Conservation (phyloP, 805 yeast genomes). For the Suhomyces canberraensis region DNA sequence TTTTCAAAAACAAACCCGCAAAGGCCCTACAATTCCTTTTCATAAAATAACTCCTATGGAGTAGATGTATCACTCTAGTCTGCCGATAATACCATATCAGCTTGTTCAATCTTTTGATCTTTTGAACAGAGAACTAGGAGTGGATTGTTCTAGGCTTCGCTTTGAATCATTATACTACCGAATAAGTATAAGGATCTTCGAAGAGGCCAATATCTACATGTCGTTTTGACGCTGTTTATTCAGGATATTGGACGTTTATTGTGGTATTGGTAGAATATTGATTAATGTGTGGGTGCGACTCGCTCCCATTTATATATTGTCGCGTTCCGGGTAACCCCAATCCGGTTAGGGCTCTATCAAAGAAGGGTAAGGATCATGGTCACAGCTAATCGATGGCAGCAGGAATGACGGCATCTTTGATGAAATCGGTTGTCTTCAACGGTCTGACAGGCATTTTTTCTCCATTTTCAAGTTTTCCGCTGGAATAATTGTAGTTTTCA, state of each 20-base stretch:
- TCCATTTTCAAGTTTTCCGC: constrained; percentile 25
- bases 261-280: neutral
- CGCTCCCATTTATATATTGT: too few species aligned
- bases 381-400: constrained; percentile 1
- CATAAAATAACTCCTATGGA: too few species aligned
- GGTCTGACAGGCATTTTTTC: constrained; percentile 54
- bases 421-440: constrained; percentile 60
- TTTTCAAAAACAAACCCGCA: too few species aligned
- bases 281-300: too few species aligned
- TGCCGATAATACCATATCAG: constrained; percentile 21
- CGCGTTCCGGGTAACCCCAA: constrained; percentile 6
- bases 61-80: constrained; percentile 37
- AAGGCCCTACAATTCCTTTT: too few species aligned
- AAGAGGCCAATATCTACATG: constrained; percentile 23
- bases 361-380: too few species aligned
- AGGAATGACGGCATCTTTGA: constrained; percentile 25
- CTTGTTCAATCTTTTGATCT: constrained; percentile 19
- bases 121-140: constrained; percentile 17
- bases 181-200: constrained; percentile 29
- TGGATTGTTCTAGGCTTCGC: constrained; percentile 30
- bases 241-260: too few species aligned
- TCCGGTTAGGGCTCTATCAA: neutral
- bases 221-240: neutral
- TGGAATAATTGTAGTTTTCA: constrained; percentile 48
- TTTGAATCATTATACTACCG: constrained; percentile 32